Evolutionary conservation across 345 rosid genomes (phyloP).

Genomic region (Laguncularia racemosa): DNA sequence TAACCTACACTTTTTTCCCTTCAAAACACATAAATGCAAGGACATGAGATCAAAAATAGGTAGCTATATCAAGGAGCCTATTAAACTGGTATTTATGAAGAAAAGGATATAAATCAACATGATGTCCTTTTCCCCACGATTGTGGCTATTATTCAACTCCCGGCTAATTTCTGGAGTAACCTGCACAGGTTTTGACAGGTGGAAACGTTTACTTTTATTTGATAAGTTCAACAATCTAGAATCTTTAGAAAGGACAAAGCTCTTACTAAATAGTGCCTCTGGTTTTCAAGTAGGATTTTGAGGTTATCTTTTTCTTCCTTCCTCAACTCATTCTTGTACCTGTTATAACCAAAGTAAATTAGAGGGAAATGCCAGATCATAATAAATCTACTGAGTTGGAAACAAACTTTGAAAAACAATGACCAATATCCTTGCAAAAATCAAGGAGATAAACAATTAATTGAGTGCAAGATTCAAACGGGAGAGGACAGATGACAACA

Average conservation of each 20-base stretch:
- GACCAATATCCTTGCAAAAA: no score
- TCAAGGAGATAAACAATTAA: no score
- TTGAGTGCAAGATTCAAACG: background rate
- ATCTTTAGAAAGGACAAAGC: background rate
- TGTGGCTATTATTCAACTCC: conserved; percentile 71
- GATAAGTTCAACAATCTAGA: background rate
- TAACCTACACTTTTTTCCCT: no score
- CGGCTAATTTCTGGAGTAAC: conserved; percentile 78
- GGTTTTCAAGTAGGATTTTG: conserved; percentile 46
- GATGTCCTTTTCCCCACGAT: conserved; percentile 83
- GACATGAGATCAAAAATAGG: background rate
- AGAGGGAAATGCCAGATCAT: background rate
- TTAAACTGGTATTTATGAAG: background rate
- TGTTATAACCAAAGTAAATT: conserved; percentile 12
- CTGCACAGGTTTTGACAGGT: conserved; percentile 21
- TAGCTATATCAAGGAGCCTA: background rate
- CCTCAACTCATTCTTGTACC: conserved; percentile 77
- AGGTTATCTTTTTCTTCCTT: conserved; percentile 83
- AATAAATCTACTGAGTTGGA: background rate
- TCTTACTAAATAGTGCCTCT: conserved; percentile 74
- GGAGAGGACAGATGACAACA: background rate
- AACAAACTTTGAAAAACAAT: no score
- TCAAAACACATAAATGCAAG: background rate
- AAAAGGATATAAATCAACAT: conserved; percentile 73
- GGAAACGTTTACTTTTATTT: background rate